Percentiles rank a stretch among this genome's conserved stretches.
Evolutionary conservation across 805 yeast genomes (phyloP).

Genomic region (Wickerhamiella sorbophila): DNA sequence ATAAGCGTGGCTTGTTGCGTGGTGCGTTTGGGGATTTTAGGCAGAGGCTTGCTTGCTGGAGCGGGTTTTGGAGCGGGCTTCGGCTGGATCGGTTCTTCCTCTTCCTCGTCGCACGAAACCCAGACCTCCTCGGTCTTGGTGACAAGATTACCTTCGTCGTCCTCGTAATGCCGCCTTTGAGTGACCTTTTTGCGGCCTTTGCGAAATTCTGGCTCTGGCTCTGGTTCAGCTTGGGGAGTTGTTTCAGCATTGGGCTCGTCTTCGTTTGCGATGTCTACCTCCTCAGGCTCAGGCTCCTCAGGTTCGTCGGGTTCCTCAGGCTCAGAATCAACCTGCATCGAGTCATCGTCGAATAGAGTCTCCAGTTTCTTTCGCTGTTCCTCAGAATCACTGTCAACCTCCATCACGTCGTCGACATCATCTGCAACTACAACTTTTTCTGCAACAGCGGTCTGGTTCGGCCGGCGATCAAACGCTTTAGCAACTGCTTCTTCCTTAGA

Average conservation of each 20-base stretch:
- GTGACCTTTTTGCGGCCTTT: neutral
- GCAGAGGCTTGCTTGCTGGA: neutral
- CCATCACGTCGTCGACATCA: neutral
- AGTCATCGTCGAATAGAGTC: conserved; percentile 6
- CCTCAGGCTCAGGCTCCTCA: conserved; percentile 3
- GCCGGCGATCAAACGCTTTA: conserved; percentile 1
- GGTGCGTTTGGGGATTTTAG: neutral
- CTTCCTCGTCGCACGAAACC: conserved; percentile 4
- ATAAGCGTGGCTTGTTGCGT: conserved; percentile 1
- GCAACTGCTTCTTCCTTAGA: conserved; percentile 4
- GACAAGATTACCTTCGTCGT: neutral
- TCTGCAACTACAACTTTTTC: conserved; percentile 11
- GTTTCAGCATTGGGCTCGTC: neutral
- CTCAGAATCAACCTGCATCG: neutral
- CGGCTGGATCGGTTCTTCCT: neutral
- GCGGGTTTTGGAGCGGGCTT: conserved; percentile 1
- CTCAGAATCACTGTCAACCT: neutral
- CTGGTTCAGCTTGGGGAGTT: neutral
- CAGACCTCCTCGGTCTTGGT: neutral
- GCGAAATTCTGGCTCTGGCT: neutral
- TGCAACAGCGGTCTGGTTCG: conserved; percentile 3
- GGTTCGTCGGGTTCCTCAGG: neutral
- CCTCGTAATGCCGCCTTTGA: neutral
- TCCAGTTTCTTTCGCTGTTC: conserved; percentile 6
- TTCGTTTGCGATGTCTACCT: neutral